Conservation (phyloP, 2,329 filamentous ascomycete species). For the Monosporascus sp. region DNA sequence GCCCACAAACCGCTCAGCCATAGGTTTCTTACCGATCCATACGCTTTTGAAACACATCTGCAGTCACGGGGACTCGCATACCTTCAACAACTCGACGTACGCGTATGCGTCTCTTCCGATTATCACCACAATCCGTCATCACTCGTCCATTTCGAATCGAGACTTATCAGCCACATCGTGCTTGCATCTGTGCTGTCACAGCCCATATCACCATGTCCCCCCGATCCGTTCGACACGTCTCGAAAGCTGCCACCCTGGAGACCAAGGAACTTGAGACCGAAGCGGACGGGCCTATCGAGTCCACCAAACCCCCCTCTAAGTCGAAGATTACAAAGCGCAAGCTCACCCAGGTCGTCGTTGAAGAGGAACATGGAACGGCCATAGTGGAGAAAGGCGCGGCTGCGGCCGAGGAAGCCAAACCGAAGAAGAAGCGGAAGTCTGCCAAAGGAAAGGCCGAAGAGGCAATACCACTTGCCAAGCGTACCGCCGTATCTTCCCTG, state of each 20-base stretch:
- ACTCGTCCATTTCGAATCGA: not conserved
- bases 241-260: slow-evolving; percentile 13
- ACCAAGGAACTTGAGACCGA: slow-evolving; percentile 19
- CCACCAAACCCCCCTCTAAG: slow-evolving; percentile 9
- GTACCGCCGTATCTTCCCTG: slow-evolving; percentile 60
- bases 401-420: slow-evolving; percentile 10
- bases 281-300: slow-evolving; percentile 1
- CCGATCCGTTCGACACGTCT: slow-evolving; percentile 10
- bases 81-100: too few relatives aligned
- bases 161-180: too few relatives aligned
- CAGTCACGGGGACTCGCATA: too few relatives aligned
- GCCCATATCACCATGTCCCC: slow-evolving; percentile 12
- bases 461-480: slow-evolving; percentile 58
- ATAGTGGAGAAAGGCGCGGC: slow-evolving; percentile 1
- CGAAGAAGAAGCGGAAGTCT: slow-evolving; percentile 39
- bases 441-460: slow-evolving; percentile 35
- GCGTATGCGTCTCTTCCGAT: too few relatives aligned
- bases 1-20: too few relatives aligned
- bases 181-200: not conserved
- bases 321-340: slow-evolving; percentile 15
- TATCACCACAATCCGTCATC: not conserved
- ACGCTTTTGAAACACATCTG: too few relatives aligned
- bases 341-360: slow-evolving; percentile 10
- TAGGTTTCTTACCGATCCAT: too few relatives aligned
- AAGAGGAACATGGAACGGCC: slow-evolving; percentile 10